Conservation (phyloP, 257 asterid genomes). For the Solanum bukasovii region DNA sequence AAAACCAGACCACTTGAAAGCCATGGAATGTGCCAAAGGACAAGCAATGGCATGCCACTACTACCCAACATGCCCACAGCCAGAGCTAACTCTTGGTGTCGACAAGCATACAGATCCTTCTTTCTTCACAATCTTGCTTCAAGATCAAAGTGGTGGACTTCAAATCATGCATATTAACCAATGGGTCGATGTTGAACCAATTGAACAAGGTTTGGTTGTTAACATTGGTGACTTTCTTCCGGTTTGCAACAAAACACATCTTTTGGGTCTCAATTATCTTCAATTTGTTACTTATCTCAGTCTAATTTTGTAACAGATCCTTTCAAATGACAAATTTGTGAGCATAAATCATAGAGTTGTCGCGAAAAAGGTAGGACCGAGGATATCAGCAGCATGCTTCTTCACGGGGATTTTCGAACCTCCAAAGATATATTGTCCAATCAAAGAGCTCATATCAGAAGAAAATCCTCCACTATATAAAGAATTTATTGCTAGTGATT, state of each 20-base stretch:
- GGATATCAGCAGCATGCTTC: conserved; percentile 62
- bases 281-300: background rate
- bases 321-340: no score
- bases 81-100: conserved; percentile 2
- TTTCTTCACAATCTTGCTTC: background rate
- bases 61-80: background rate
- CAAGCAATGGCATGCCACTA: background rate
- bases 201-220: background rate
- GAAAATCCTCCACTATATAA: conserved; percentile 15
- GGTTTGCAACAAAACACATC: background rate
- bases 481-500: conserved; percentile 36
- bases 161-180: background rate
- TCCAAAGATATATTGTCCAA: conserved; percentile 31
- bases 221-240: background rate
- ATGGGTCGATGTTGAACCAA: background rate
- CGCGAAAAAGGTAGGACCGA: conserved; percentile 45
- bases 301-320: background rate
- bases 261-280: background rate
- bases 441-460: conserved; percentile 42
- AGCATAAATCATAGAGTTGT: conserved; percentile 11
- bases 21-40: conserved; percentile 28
- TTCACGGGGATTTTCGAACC: conserved; percentile 21
- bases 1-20: conserved; percentile 22
- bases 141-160: background rate
- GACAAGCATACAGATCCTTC: background rate